phyloP scores from a whole-genome alignment of 139 green algal species.

The Parachlorella kessleri region DNA sequence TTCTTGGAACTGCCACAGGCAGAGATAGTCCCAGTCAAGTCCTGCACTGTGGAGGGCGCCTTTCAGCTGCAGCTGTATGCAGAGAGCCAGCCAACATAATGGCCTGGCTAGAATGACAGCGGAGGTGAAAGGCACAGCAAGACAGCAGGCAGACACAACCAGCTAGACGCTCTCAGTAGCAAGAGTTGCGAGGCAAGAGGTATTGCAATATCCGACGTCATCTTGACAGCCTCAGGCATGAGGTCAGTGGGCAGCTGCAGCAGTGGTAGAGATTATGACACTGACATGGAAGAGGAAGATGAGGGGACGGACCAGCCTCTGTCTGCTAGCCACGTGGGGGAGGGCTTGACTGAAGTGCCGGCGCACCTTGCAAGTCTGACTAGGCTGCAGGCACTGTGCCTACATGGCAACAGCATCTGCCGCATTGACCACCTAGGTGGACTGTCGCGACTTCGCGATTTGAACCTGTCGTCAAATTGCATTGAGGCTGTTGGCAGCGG shows the following conservation, averaged over 20 bases:
- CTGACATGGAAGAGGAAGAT: neutral
- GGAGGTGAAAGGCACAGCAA: too few relatives aligned
- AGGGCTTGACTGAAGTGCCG: slow-evolving; percentile 14
- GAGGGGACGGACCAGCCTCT: neutral
- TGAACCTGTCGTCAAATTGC: slow-evolving; percentile 78
- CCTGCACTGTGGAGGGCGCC: slow-evolving; percentile 25
- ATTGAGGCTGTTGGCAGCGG: slow-evolving; percentile 31
- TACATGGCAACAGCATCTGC: slow-evolving; percentile 72
- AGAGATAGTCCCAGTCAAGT: slow-evolving; percentile 51
- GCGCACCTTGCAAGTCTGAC: neutral
- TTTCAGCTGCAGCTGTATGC: slow-evolving; percentile 49
- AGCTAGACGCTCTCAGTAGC: neutral
- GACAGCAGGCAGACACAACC: neutral
- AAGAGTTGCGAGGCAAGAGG: neutral
- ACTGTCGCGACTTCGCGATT: slow-evolving; percentile 41
- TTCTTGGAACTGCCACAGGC: slow-evolving; percentile 8
- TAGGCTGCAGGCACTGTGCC: slow-evolving; percentile 39
- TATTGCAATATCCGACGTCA: too few relatives aligned
- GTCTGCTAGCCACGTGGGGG: slow-evolving; percentile 10
- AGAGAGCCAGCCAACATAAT: slow-evolving; percentile 12
- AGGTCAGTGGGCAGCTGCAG: neutral
- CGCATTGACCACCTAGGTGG: slow-evolving; percentile 46
- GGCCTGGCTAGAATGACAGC: too few relatives aligned
- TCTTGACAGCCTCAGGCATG: neutral
- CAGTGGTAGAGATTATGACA: neutral